Evolutionary conservation across 495 filamentous ascomycete genomes (phyloP), one percentile per base, ranked within the genome.

Genomic region (Massariosphaeria phaeospora): DNA sequence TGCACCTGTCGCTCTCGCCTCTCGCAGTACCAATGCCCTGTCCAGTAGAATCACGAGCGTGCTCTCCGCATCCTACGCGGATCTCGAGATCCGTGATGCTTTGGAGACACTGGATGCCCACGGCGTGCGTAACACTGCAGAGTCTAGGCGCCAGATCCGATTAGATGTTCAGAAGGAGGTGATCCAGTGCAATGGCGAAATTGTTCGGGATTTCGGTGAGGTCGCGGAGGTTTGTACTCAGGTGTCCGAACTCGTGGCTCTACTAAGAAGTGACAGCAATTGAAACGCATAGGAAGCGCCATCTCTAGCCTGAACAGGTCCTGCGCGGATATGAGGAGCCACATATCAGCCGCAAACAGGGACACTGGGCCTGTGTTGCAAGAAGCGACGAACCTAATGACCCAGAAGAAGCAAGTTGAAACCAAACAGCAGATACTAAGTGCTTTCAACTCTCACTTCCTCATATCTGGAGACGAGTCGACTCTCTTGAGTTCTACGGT

Each of bases 121-220:
- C 20, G 79, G 79, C 1, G 67, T 89, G 12, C 73, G 80, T 34
- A 96, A 96, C 64, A 89, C 80, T 7, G 74, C 85, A 7, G 88
- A 94, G 55, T 85, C 85, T 17, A 77, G 93, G 10, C 81, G 93
- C 26, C 83, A 85, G 58, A 70, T 97, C 11, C 80, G 89, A 26
- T 70, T 95, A 1, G 86, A 95, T 69, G 77, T 94, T 1, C 90
- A 97, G 69, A 90, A 87, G 62, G 90, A 97, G 68, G 86, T 96
- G 27, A 88, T 96, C 39, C 81, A 91, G 53, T 88, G 88, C 71
- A 96, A 97, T 82, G 90, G 84, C 27, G 84, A 89, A 51, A 88
- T 99, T 51, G 82, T 99, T 43, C 73, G 78, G 47, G 91, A 96
- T 65, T 97, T 97, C 72, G 86, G 89, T 23, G 79, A 84, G 57